Base-by-base conservation (phyloP, 345 rosid species). In the Hibiscus mutabilis region DNA sequence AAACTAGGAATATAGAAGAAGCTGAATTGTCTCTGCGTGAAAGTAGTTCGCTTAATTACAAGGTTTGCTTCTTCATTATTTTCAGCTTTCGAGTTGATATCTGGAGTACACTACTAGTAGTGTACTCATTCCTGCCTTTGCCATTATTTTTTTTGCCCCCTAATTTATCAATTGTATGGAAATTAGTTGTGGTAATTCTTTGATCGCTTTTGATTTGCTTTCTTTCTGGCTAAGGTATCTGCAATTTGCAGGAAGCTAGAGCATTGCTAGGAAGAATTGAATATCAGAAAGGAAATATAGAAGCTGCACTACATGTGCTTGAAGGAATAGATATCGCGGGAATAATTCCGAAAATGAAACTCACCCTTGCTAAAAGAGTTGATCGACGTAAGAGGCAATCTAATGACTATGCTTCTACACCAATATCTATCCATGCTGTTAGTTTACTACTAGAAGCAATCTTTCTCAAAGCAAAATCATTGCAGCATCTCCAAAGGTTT, bases 181-280 rank as follows among this genome's bases (percentile, higher is more conserved):
- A 71, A 25, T 7, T 47, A 55, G 69, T 66, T 66, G 56, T 2
- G 2, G 21, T 24, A 42, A 3, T 57, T 61, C 61, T 66, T 13
- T 19, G 42, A 69, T 15, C 57, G 21, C 35, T 47, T n/a, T 59
- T 58, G n/a, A 9, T 16, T 29, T 47, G 37, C 60, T 47, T 53
- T 68, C 40, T 56, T 59, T 62, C 24, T 65, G 75, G 49, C 24
- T 47, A 44, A 78, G 53, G 16, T 74, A 21, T 62, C 56, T 74
- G 44, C 24, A 37, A 73, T 75, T 68, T 64, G 27, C 76, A 91
- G 97, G 96, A 91, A 79, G 97, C 93, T 24, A 89, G 97, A 73
- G 96, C 97, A 29, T 79, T 89, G 78, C 74, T 89, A 73, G 97
- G 97, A 72, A 89, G 93, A 78, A 87, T 86, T 6, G 97, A 91